Evolutionary conservation across 805 yeast genomes (phyloP), one percentile per base, ranked within the genome.

Genomic region (Metschnikowia reukaufii): DNA sequence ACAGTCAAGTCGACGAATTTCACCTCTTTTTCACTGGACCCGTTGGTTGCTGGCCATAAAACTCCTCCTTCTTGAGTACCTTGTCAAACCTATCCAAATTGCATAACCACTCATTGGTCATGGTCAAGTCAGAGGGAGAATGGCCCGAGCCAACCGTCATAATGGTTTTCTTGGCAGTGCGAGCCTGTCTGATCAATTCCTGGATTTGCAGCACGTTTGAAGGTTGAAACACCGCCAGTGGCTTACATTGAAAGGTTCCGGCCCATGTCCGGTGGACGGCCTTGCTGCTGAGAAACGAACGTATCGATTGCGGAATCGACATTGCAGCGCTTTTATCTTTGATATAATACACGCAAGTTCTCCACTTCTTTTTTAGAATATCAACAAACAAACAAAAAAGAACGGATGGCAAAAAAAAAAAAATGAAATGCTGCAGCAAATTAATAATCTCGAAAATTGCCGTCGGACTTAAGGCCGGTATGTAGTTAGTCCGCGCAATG

Each of bases 121-220:
- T 84, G 44, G 96, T 88, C 68, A 94, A 68, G 60, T 83, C 91
- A 36, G 95, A 86, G 0, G 99, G 99, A 6, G 97, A 90, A 63
- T 94, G 98, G 27, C 96, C 97, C 0, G 96, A 82, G 0, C 99
- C 99, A 7, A 88, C 91, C 1, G 87, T 81, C 76, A 87, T 83
- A 45, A 92, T 68, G 15, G 96, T 86, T 55, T 82, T 84, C 16
- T 74, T 70, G 19, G 71, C 61, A 38, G 67, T 59, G 39, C 78
- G 71, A 4, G 98, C 98, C 47, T 74, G 72, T 30, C 77, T 72
- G 25, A 92, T 88, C 45, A 92, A 73, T 16, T 68, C 73, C 47
- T 73, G 73, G 41, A 92, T 82, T 56, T 91, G 87, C n/a, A 81
- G 87, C 5, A 86, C 61, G 6, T 73, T 70, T 1, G 67, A 61